A percentile compares a stretch with the other conserved stretches of the same genome.
phyloP scores from a whole-genome alignment of 108 stramenopile genomes.

The Licmophora abbreviata region DNA sequence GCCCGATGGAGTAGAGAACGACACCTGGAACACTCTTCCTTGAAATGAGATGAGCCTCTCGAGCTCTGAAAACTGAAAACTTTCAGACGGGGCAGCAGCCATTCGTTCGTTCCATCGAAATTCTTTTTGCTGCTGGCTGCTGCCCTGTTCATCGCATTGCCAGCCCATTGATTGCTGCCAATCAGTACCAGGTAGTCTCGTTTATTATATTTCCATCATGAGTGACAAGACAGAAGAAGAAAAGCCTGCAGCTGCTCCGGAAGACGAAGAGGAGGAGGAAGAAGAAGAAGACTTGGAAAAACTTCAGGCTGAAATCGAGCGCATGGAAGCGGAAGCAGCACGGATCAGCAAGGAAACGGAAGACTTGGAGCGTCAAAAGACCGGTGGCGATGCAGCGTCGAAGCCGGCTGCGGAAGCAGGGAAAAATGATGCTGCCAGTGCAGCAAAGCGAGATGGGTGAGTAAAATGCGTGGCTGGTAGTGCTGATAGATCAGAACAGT shows the following conservation, averaged over 20 bases:
- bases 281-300: slow-evolving; percentile 12
- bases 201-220: too few species aligned
- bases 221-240: slow-evolving; percentile 2
- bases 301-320: slow-evolving; percentile 65
- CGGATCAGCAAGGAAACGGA: slow-evolving; percentile 40
- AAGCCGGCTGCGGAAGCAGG: slow-evolving; percentile 13
- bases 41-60: too few species aligned
- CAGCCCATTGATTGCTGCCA: too few species aligned
- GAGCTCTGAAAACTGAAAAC: too few species aligned
- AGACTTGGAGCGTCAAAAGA: slow-evolving; percentile 23
- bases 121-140: too few species aligned
- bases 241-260: background rate
- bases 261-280: slow-evolving; percentile 3
- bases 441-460: slow-evolving; percentile 16
- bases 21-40: too few species aligned
- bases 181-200: too few species aligned
- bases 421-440: slow-evolving; percentile 14
- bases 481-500: too few species aligned
- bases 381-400: slow-evolving; percentile 13
- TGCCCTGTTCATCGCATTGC: too few species aligned
- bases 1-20: too few species aligned
- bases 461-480: slow-evolving; percentile 3
- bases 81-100: too few species aligned
- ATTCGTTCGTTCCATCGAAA: too few species aligned
- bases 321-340: slow-evolving; percentile 84